phyloP scores from a whole-genome alignment of 495 filamentous ascomycete species.

The Lophiotrema nucula region DNA sequence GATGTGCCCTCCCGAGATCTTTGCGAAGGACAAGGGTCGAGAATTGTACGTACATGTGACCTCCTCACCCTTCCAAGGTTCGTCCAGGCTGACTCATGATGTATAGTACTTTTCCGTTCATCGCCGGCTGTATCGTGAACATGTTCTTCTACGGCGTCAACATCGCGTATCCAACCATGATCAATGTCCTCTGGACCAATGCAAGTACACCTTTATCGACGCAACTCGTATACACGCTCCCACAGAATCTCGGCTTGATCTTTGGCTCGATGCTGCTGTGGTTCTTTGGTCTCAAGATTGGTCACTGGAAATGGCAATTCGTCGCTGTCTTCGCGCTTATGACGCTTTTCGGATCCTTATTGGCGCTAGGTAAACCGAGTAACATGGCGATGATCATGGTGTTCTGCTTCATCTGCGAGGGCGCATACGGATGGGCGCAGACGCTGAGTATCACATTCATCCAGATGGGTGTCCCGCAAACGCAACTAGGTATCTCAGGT shows the following conservation, averaged over 20 bases:
- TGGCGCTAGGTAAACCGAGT: conserved; percentile 35
- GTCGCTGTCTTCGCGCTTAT: conserved; percentile 19
- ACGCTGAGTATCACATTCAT: conserved; percentile 34
- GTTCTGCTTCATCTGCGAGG: conserved; percentile 39
- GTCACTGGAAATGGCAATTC: conserved; percentile 27
- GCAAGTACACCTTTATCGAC: neutral
- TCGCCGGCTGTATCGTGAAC: conserved; percentile 34
- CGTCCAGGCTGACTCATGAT: no score
- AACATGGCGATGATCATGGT: conserved; percentile 39
- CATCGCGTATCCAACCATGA: neutral
- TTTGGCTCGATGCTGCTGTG: conserved; percentile 24
- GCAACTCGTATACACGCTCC: neutral
- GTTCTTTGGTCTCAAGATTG: conserved; percentile 17
- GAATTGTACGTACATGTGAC: conserved; percentile 17
- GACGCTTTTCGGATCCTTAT: conserved; percentile 31
- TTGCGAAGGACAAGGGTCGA: conserved; percentile 33
- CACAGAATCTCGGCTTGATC: conserved; percentile 3
- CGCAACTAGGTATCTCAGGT: conserved; percentile 39
- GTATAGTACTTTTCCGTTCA: conserved; percentile 31
- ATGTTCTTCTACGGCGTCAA: conserved; percentile 33
- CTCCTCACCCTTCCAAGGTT: neutral
- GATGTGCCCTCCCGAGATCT: conserved; percentile 35
- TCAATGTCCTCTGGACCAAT: neutral
- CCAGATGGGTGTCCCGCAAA: conserved; percentile 39
- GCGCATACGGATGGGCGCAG: conserved; percentile 37